Percentiles rank a stretch among this genome's conserved stretches.
Conservation (phyloP, 148 eudicot genomes). For the Rhododendron vialii region DNA sequence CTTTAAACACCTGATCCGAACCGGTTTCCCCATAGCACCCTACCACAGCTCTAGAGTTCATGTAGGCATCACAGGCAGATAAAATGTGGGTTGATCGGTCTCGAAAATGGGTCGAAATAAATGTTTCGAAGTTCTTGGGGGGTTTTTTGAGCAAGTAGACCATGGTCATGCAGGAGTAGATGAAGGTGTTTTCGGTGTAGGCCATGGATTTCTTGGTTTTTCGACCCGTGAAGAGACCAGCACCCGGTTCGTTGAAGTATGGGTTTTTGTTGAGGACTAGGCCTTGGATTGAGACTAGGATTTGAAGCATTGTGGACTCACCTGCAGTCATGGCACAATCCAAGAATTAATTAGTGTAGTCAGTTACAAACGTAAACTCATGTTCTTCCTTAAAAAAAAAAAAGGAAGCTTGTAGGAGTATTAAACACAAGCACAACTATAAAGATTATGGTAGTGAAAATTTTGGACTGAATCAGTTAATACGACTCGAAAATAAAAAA, state of each 20-base stretch:
- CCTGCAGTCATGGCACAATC: neutral
- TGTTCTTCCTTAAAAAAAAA: too few relatives aligned
- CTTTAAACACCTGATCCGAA: neutral
- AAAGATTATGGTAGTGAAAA: neutral
- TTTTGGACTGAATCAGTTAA: neutral
- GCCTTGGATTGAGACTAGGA: constrained; percentile 76
- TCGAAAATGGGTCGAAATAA: constrained; percentile 41
- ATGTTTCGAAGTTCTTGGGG: constrained; percentile 41
- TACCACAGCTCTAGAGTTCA: constrained; percentile 23
- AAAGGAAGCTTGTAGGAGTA: neutral
- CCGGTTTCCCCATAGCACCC: constrained; percentile 25
- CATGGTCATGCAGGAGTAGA: constrained; percentile 55
- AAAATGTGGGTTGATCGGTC: constrained; percentile 27
- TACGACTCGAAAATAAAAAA: neutral
- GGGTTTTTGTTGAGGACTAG: constrained; percentile 73
- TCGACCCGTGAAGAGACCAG: constrained; percentile 16
- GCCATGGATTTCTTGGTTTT: constrained; percentile 17
- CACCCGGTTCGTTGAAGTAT: constrained; percentile 65
- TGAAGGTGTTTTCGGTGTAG: constrained; percentile 46
- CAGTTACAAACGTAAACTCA: too few relatives aligned
- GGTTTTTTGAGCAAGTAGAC: constrained; percentile 30
- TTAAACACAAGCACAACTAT: neutral
- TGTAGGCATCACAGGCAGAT: constrained; percentile 35
- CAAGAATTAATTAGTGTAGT: neutral
- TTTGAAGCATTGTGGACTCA: constrained; percentile 55